phyloP scores from a whole-genome alignment of 192 early-diverging fungal genomes.

The Spizellomyces sp. region DNA sequence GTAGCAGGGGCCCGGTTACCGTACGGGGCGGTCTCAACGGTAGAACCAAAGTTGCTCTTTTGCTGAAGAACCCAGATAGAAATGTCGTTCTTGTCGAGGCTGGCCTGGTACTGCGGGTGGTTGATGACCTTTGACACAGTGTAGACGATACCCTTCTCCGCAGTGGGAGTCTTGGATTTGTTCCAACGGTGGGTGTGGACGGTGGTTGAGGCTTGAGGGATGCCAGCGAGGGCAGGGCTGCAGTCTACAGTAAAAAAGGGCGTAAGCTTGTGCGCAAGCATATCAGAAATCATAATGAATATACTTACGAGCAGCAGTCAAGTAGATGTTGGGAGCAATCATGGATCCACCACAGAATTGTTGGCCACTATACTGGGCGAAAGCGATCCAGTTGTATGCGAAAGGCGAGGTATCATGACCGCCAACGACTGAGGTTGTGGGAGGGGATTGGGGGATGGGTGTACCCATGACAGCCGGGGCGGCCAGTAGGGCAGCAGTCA shows the following conservation, averaged over 20 bases:
- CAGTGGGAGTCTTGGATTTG: not conserved
- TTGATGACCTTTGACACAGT: not conserved
- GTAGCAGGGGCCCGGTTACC: too few relatives aligned
- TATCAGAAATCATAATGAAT: too few relatives aligned
- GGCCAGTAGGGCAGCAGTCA: not conserved
- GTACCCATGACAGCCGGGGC: not conserved
- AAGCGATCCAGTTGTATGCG: not conserved
- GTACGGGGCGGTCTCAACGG: not conserved
- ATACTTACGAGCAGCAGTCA: slow-evolving; percentile 1
- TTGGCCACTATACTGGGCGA: not conserved
- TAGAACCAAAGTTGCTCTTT: not conserved
- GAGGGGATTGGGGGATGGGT: not conserved
- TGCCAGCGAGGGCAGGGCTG: not conserved
- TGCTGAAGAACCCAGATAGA: not conserved
- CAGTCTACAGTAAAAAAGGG: too few relatives aligned
- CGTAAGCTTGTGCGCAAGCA: too few relatives aligned
- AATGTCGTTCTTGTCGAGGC: not conserved
- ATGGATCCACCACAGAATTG: slow-evolving; percentile 4
- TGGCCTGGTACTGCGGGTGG: not conserved
- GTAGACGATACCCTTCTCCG: not conserved
- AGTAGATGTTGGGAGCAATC: slow-evolving; percentile 1
- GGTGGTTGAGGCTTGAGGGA: not conserved
- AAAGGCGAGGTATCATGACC: not conserved
- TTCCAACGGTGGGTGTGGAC: not conserved
- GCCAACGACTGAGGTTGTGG: not conserved